These are phyloP conservation scores for Paecilomyces fulvus DNA, from an alignment of 2,329 filamentous ascomycete species.

Conservation along the genomic window DNA sequence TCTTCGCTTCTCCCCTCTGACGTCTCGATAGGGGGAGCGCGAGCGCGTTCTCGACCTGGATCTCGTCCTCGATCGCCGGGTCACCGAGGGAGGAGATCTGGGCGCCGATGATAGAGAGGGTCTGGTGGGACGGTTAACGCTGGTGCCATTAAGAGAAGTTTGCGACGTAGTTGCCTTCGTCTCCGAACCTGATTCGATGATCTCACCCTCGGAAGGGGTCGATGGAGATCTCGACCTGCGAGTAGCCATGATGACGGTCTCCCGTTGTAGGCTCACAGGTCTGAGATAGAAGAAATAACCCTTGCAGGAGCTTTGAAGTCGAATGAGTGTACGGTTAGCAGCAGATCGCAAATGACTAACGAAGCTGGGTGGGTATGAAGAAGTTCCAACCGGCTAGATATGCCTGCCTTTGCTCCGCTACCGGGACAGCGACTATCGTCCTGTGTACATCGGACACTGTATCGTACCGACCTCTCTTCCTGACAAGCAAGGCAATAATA, in stretches of 20 bases:
- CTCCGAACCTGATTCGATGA: conserved; percentile 64
- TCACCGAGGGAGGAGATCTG: conserved; percentile 45
- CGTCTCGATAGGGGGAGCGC: conserved; percentile 34
- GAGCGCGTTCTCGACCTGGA: conserved; percentile 23
- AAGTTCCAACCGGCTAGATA: conserved; percentile 36
- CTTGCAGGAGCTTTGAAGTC: conserved; percentile 5
- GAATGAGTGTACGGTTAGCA: conserved; percentile 27
- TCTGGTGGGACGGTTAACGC: conserved; percentile 92
- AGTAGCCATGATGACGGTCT: conserved; percentile 37
- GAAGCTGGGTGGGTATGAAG: conserved; percentile 24
- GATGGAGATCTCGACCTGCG: conserved; percentile 42
- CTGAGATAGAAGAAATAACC: neutral
- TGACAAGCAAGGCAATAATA: neutral
- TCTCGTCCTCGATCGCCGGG: conserved; percentile 41
- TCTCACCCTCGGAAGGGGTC: conserved; percentile 82
- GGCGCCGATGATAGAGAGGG: conserved; percentile 43
- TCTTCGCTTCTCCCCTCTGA: conserved; percentile 34
- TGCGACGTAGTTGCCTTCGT: conserved; percentile 80
- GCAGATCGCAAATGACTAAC: conserved; percentile 18
- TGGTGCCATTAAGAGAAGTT: conserved; percentile 64
- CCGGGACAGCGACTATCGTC: conserved; percentile 8
- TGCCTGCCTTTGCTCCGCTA: conserved; percentile 25
- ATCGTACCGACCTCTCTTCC: neutral
- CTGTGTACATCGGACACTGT: neutral
- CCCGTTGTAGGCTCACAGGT: neutral